Evolutionary conservation across 345 rosid genomes (phyloP), one percentile per base, ranked within the genome.

Genomic region (Jatropha curcas): DNA sequence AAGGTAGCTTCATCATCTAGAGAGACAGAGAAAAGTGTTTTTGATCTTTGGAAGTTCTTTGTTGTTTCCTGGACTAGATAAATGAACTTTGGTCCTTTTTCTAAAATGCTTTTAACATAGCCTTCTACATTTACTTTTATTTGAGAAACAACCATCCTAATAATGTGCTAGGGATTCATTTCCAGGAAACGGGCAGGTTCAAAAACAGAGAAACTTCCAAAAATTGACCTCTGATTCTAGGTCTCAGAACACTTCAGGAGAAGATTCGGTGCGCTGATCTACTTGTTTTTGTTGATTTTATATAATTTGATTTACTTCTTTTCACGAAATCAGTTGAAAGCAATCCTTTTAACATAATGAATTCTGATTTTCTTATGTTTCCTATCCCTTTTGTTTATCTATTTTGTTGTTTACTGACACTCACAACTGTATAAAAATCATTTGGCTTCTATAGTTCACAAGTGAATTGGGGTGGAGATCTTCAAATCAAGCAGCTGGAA

Each of bases 161-260:
- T 52, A 58, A 20, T 81, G 69, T 79, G 43, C 41, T 76, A 55
- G 74, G 76, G 60, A 43, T 76, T 79, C 61, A 53, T 84, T 82
- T 83, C 45, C 94, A 94, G 97, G 95, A 80, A 82, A 82, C 82
- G 71, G 80, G 82, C 86, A 60, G 71, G 75, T 73, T 80, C 84
- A 74, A 7, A 80, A 84, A 70, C 88, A 56, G 70, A 82, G 79
- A 35, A 71, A 41, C 65, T 65, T 77, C 62, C 67, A 86, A 22
- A 79, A 85, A 59, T 76, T 80, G 70, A 80, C 88, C 75, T 84
- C 92, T 74, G 91, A 82, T 70, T 83, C 86, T 56, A 69, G 75
- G 66, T 80, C 92, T 74, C 74, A 75, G 68, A 77, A 76, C 71
- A 55, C 78, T 69, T 62, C 81, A 43, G 86, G 79, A 17, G 86